Evolutionary conservation across 2,329 filamentous ascomycete genomes (phyloP), one percentile per base, ranked within the genome.

Genomic region (Colletotrichum acutatum): DNA sequence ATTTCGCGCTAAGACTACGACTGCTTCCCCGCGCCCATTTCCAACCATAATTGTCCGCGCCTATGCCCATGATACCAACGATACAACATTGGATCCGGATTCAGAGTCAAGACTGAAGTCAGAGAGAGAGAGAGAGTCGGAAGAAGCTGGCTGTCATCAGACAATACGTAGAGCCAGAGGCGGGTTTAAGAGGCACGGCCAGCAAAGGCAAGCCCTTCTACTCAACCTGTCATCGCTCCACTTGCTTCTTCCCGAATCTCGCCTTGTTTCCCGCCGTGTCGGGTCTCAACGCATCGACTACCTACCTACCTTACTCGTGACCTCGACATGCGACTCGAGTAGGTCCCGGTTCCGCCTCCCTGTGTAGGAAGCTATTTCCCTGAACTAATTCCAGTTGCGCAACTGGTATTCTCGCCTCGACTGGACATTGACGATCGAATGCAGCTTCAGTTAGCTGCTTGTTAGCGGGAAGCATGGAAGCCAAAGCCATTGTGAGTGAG

Each of bases 401-500:
- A 52, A 22, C 28, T 46, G 22, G 46, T 28, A 53, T 34, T n/a
- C 37, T 56, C 52, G 24, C 12, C 26, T 5, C 37, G 11, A 22
- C 9, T 61, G 22, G 57, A 11, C 19, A 19, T 68, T 42, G 24
- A 14, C 49, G 24, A 19, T 6, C n/a, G 14, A 16, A 12, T 34
- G 9, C 37, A 16, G 64, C 24, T 24, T 32, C 37, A 26, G 32
- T 60, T 24, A 72, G 69, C 60, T 46, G 46, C 32, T 26, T 24
- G 28, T n/a, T 30, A 34, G n/a, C 14, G 28, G 22, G n/a, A 70
- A 57, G n/a, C 28, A 72, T 72, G 70, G 70, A 72, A 72, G 66
- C 66, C 11, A 70, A 62, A 72, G 70, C 70, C 46, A 59, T 70
- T 37, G 70, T 72, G 34, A 72, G 70, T 72, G 32, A 16, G n/a